A percentile compares a stretch with the other conserved stretches of the same genome.
phyloP scores from a whole-genome alignment of 2,329 filamentous ascomycete genomes.

The Sphaerulina populicola region DNA sequence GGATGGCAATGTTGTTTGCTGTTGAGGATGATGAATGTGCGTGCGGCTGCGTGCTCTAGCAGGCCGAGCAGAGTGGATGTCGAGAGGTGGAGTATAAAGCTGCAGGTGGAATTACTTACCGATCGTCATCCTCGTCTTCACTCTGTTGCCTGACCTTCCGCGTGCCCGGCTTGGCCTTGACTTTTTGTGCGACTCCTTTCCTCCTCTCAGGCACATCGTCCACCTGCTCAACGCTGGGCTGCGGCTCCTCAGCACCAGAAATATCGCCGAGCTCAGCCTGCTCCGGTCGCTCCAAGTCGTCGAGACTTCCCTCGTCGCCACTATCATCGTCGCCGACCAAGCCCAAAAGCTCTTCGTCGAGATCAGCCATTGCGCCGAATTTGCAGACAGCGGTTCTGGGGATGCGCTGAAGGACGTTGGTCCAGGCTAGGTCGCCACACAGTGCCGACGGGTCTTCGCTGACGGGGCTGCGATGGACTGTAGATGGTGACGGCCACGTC shows the following conservation, averaged over 20 bases:
- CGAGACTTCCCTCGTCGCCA: conserved; percentile 40
- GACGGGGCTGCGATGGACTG: not conserved
- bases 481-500: not conserved
- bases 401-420: not conserved
- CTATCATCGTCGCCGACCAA: conserved; percentile 67
- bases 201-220: conserved; percentile 32
- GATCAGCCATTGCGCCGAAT: conserved; percentile 40
- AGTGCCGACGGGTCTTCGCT: not conserved
- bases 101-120: conserved; percentile 50
- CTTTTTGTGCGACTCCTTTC: conserved; percentile 43
- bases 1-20: not conserved
- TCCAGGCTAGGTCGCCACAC: not conserved
- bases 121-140: conserved; percentile 63
- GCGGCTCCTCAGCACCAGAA: conserved; percentile 46
- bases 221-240: conserved; percentile 33
- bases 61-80: not conserved
- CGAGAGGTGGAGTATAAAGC: not conserved
- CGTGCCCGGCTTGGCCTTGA: conserved; percentile 33
- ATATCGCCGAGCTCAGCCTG: conserved; percentile 42
- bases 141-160: conserved; percentile 48
- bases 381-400: not conserved
- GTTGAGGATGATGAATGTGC: conserved; percentile 4
- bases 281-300: conserved; percentile 42
- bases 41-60: not conserved
- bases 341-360: conserved; percentile 89